Evolutionary conservation across 1,139 yeast species (phyloP), one percentile per base, ranked within the genome.

Genomic region (Debaryomyces singareniensis): DNA sequence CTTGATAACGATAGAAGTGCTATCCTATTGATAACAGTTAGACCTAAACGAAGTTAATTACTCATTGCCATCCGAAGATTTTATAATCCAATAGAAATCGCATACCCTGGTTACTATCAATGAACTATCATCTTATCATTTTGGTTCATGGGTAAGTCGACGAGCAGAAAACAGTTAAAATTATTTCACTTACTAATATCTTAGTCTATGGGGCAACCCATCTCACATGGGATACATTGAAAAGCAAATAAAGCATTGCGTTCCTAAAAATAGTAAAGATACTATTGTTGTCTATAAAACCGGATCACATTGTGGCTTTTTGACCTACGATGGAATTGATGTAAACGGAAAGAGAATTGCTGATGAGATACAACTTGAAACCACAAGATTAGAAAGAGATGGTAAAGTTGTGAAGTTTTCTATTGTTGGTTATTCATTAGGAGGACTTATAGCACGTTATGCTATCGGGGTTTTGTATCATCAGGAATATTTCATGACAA

Each of bases 271-370:
- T 2, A 33, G 42, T 21, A 34, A 51, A 6, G 65, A 63, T 29
- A 46, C 53, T 28, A 43, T 81, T 2, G 53, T 68, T 0, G 68
- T 78, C 7, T 73, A 78, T 45, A 65, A 75, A 27, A 70, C 91
- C 0, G 70, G 70, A 13, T 67, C 80, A 9, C 85, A 81, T 47
- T 70, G 77, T 13, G 74, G 75, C 4, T 82, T 76, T 49, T 69
- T 73, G 44, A 85, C 95, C 2, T 79, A 84, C 44, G 95, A 85
- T 47, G 95, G 95, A 2, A 76, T 85, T 20, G 95, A 84, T 43
- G 76, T 85, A 24, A 84, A 91, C 49, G 95, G 95, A 1, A 65
- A 76, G 34, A 61, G 95, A 23, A 81, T 83, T 4, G 76, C 83
- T 1, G 72, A 71, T 35, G 95, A 85, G 52, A 76, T 85, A 28